phyloP scores from a whole-genome alignment of 2,329 filamentous ascomycete species.

The Decorospora gaudefroyi region DNA sequence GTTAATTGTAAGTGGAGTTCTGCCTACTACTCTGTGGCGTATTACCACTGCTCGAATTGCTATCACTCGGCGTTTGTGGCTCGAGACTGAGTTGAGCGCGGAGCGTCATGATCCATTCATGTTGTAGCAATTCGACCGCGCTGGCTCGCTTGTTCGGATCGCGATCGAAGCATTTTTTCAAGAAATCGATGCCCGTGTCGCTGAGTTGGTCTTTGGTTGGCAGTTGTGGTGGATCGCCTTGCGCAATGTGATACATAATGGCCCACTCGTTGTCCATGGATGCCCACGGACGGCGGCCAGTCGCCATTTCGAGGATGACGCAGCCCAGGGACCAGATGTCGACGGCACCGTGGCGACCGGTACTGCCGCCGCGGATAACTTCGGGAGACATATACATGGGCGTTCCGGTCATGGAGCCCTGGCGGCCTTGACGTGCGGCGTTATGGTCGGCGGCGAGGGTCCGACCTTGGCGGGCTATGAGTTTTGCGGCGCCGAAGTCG shows the following conservation, averaged over 20 bases:
- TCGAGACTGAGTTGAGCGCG: conserved; percentile 54
- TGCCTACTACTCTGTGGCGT: conserved; percentile 33
- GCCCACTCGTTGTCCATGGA: conserved; percentile 98
- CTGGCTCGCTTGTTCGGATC: conserved; percentile 79
- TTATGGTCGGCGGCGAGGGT: conserved; percentile 72
- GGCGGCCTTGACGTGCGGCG: conserved; percentile 56
- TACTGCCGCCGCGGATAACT: conserved; percentile 82
- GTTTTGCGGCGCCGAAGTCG: conserved; percentile 95
- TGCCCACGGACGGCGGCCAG: conserved; percentile 90
- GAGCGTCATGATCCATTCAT: conserved; percentile 76
- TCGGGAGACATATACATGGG: conserved; percentile 99
- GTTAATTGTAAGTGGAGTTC: conserved; percentile 43
- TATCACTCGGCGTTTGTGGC: conserved; percentile 51
- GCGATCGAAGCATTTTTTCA: conserved; percentile 81
- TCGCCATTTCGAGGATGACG: conserved; percentile 97
- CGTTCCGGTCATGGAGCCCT: conserved; percentile 94
- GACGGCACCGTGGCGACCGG: conserved; percentile 78
- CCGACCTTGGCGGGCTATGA: conserved; percentile 90
- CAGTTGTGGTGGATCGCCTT: conserved; percentile 88
- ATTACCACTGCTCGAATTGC: conserved; percentile 23
- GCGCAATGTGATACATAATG: conserved; percentile 99
- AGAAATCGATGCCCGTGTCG: conserved; percentile 81
- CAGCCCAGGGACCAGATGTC: conserved; percentile 97
- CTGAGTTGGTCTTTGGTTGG: conserved; percentile 83
- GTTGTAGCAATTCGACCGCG: conserved; percentile 86